phyloP scores from a whole-genome alignment of 1,284 basidiomycete genomes.

The Pascua guehoae region DNA sequence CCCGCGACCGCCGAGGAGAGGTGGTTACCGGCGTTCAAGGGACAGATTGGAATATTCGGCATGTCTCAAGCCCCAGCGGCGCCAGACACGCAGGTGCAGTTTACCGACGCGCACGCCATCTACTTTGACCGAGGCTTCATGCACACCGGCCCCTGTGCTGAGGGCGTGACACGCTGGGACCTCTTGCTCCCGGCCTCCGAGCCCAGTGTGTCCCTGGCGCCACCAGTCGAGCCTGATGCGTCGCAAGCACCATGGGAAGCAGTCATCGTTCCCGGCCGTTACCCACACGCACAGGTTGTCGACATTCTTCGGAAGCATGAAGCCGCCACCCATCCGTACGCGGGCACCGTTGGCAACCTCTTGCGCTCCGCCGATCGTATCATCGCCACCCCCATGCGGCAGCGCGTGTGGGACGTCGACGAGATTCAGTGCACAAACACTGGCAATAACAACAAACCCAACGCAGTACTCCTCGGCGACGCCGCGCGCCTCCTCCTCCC shows the following conservation, averaged over 20 bases:
- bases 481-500: constrained; percentile 1
- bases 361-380: background rate
- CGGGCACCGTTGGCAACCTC: background rate
- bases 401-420: background rate
- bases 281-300: background rate
- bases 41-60: background rate
- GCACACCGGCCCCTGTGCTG: background rate
- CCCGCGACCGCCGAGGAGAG: background rate
- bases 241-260: background rate
- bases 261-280: background rate
- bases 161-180: background rate
- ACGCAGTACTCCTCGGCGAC: background rate
- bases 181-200: background rate
- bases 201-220: too few relatives aligned
- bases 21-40: constrained; percentile 1
- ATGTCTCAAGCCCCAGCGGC: background rate
- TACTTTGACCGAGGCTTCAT: constrained; percentile 2
- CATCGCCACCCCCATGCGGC: background rate
- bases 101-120: background rate
- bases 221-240: too few relatives aligned
- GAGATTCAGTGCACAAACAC: background rate
- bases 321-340: background rate
- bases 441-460: too few relatives aligned
- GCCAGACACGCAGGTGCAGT: background rate
- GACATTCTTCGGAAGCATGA: background rate